Evolutionary conservation across 768 basidiomycete species (phyloP).

Genomic region (Brasilioporus rufonigricans): DNA sequence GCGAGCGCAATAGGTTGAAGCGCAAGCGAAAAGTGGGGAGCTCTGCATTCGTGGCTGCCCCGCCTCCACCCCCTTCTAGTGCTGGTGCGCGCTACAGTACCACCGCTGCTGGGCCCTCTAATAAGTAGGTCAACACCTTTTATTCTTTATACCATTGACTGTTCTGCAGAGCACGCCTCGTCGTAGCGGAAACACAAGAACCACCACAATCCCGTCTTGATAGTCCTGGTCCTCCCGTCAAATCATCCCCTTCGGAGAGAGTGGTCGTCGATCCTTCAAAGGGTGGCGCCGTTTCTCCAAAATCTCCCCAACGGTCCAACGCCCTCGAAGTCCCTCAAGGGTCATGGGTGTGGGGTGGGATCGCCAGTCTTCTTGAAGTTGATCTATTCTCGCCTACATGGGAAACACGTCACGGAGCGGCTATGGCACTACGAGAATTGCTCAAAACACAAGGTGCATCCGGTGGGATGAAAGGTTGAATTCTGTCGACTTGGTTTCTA

Average conservation of each 20-base stretch:
- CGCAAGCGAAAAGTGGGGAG: constrained; percentile 90
- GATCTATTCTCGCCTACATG: constrained; percentile 83
- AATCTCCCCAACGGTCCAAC: constrained; percentile 71
- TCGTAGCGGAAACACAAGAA: constrained; percentile 60
- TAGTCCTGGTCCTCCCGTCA: constrained; percentile 48
- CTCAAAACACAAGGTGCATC: constrained; percentile 79
- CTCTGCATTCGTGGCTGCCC: constrained; percentile 75
- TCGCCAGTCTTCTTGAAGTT: constrained; percentile 75
- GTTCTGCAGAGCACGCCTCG: constrained; percentile 61
- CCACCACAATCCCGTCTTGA: constrained; percentile 52
- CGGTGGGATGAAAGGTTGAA: constrained; percentile 76
- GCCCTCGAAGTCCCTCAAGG: constrained; percentile 75
- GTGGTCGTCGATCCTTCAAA: constrained; percentile 78
- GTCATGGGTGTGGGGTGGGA: constrained; percentile 84
- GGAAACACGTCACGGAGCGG: constrained; percentile 94
- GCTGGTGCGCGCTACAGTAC: constrained; percentile 61
- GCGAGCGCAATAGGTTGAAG: constrained; percentile 92
- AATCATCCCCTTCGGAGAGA: constrained; percentile 50
- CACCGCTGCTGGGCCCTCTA: constrained; percentile 54
- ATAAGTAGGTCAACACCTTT: constrained; percentile 44
- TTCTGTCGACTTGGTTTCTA: background rate
- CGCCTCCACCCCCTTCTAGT: constrained; percentile 55
- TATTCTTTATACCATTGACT: constrained; percentile 1
- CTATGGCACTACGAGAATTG: constrained; percentile 86
- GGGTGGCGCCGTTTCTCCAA: constrained; percentile 82